A percentile compares a stretch with the other conserved stretches of the same genome.
These are phyloP conservation scores for Linderniella brevidens DNA, from an alignment of 257 asterid genomes.

Conservation along the genomic window DNA sequence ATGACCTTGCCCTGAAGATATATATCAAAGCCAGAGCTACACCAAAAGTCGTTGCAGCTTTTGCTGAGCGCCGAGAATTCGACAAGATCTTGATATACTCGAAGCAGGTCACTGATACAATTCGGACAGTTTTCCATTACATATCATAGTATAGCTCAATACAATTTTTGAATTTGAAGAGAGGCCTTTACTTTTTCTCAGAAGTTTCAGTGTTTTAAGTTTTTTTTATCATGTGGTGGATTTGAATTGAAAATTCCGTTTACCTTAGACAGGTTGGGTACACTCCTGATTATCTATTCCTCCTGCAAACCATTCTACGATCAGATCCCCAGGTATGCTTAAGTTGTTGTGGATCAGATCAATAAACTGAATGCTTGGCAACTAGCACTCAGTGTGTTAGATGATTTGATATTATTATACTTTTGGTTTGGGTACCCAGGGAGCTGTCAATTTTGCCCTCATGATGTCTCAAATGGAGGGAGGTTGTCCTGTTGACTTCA, in stretches of 20 bases:
- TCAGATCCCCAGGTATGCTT: conserved; percentile 91
- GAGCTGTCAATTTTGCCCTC: conserved; percentile 98
- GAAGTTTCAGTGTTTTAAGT: not conserved
- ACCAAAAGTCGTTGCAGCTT: conserved; percentile 98
- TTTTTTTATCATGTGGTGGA: conserved; percentile 5
- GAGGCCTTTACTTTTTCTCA: not conserved
- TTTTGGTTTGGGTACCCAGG: conserved; percentile 31
- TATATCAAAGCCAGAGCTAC: conserved; percentile 98
- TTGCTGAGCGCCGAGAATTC: conserved; percentile 97
- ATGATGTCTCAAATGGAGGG: conserved; percentile 99
- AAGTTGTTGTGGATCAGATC: conserved; percentile 1
- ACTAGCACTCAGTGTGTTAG: conserved; percentile 3
- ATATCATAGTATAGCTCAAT: no score
- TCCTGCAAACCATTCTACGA: conserved; percentile 95
- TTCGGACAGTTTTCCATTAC: not conserved
- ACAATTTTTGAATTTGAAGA: not conserved
- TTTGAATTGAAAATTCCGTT: conserved; percentile 9
- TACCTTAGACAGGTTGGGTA: conserved; percentile 74
- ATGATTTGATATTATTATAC: conserved; percentile 5
- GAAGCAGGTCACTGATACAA: conserved; percentile 52
- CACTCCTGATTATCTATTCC: conserved; percentile 93
- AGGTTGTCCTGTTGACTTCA: conserved; percentile 96
- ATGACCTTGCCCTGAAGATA: conserved; percentile 94
- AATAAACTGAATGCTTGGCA: not conserved
- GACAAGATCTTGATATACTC: conserved; percentile 97